A percentile compares a stretch with the other conserved stretches of the same genome.
Evolutionary conservation across 2,329 filamentous ascomycete species (phyloP).

Genomic region (Nemania sp.): DNA sequence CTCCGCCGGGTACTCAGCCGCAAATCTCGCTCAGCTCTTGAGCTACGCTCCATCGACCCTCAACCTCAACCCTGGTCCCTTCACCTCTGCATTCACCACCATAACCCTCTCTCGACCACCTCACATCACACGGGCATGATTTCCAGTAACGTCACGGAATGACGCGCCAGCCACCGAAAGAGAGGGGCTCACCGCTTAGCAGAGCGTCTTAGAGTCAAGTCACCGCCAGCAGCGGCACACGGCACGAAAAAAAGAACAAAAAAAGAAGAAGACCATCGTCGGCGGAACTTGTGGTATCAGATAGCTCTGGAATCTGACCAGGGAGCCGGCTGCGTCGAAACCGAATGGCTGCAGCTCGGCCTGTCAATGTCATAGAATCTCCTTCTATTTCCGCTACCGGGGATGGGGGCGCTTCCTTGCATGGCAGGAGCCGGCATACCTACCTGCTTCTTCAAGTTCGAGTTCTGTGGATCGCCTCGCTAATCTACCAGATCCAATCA

Average conservation of each 20-base stretch:
- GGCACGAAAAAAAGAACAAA: background rate
- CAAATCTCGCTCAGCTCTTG: slow-evolving; percentile 13
- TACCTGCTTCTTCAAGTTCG: slow-evolving; percentile 6
- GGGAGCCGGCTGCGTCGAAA: background rate
- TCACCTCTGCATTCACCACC: slow-evolving; percentile 21
- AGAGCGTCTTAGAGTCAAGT: slow-evolving; percentile 11
- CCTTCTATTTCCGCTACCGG: slow-evolving; percentile 6
- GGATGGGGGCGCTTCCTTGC: slow-evolving; percentile 2
- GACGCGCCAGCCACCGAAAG: background rate
- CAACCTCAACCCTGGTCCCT: slow-evolving; percentile 9
- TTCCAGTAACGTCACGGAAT: background rate
- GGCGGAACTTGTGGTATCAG: background rate
- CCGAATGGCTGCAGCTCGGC: slow-evolving; percentile 15
- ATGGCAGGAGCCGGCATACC: slow-evolving; percentile 7
- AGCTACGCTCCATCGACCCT: background rate
- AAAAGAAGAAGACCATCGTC: background rate
- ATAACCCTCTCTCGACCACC: slow-evolving; percentile 3
- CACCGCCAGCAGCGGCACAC: background rate
- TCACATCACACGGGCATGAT: background rate
- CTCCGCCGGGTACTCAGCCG: slow-evolving; percentile 8
- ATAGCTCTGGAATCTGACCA: background rate
- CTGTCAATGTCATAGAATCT: slow-evolving; percentile 4
- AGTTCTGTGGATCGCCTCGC: slow-evolving; percentile 17
- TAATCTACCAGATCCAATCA: slow-evolving; percentile 24
- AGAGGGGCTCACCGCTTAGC: background rate